Conservation (phyloP, 2,329 filamentous ascomycete species). For the Trichoderma sp. region DNA sequence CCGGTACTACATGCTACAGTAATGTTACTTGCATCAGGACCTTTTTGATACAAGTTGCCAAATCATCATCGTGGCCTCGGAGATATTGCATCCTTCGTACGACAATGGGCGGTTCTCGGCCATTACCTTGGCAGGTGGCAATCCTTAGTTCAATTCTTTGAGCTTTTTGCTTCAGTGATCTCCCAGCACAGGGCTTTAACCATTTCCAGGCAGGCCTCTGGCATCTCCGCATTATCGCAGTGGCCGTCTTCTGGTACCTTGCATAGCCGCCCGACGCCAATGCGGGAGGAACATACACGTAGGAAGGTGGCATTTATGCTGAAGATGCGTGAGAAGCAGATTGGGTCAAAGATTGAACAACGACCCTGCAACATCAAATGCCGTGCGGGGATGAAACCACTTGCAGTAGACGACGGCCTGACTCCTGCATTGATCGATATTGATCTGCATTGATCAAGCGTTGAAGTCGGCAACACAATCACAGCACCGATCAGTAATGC, state of each 20-base stretch:
- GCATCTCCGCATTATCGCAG: conserved; percentile 18
- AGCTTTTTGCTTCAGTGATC: neutral
- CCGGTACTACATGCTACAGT: neutral
- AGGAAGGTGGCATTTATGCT: neutral
- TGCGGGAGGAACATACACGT: neutral
- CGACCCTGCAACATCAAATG: neutral
- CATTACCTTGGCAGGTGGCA: conserved; percentile 1
- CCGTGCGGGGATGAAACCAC: neutral
- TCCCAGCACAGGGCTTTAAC: conserved; percentile 10
- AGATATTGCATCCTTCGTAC: neutral
- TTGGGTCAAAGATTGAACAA: neutral
- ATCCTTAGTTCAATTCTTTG: neutral
- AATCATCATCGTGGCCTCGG: conserved; percentile 2
- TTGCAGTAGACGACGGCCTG: neutral
- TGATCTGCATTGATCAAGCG: neutral
- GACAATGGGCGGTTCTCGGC: conserved; percentile 6
- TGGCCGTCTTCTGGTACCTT: conserved; percentile 17
- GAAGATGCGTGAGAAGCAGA: neutral
- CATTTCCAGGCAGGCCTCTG: neutral
- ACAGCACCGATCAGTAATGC: neutral
- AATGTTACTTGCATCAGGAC: conserved; percentile 11
- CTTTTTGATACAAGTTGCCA: neutral
- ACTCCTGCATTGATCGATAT: neutral
- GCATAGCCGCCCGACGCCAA: conserved; percentile 25
- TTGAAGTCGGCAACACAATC: neutral